Conservation (phyloP, 805 yeast species). For the Saturnispora bothae region DNA sequence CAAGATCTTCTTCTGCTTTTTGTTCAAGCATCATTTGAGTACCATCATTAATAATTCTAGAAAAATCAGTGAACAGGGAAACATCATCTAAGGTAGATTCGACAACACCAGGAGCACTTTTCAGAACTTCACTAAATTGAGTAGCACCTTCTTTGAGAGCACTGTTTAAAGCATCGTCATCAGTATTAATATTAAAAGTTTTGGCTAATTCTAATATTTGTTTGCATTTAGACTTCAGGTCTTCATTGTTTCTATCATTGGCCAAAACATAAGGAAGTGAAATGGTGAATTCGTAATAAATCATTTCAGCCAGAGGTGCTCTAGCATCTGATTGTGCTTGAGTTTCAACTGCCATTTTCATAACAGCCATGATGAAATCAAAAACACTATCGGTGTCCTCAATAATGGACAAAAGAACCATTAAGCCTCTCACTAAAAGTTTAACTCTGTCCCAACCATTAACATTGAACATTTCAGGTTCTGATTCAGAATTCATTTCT, state of each 20-base stretch:
- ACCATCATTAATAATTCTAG: conserved; percentile 13
- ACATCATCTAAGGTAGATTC: conserved; percentile 32
- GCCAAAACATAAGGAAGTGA: conserved; percentile 47
- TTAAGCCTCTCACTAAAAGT: conserved; percentile 57
- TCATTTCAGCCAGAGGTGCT: conserved; percentile 54
- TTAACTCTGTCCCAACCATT: conserved; percentile 68
- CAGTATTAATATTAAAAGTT: conserved; percentile 13
- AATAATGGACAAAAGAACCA: conserved; percentile 54
- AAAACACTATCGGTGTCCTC: conserved; percentile 31
- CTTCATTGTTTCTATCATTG: conserved; percentile 18
- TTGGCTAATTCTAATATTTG: conserved; percentile 37
- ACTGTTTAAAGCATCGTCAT: conserved; percentile 6
- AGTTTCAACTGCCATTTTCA: conserved; percentile 45
- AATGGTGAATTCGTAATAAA: conserved; percentile 50
- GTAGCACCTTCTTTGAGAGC: background rate
- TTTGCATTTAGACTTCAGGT: conserved; percentile 27
- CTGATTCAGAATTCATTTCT: conserved; percentile 7
- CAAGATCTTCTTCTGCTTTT: conserved; percentile 10
- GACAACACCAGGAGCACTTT: conserved; percentile 35
- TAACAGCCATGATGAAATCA: conserved; percentile 41
- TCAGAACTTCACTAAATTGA: conserved; percentile 5
- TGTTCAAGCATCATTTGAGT: conserved; percentile 10
- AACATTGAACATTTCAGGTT: conserved; percentile 21
- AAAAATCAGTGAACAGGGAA: conserved; percentile 30
- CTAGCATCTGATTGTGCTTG: conserved; percentile 34